Base-by-base conservation (phyloP, 2,329 filamentous ascomycete genomes). In the Fusarium virguliforme region DNA sequence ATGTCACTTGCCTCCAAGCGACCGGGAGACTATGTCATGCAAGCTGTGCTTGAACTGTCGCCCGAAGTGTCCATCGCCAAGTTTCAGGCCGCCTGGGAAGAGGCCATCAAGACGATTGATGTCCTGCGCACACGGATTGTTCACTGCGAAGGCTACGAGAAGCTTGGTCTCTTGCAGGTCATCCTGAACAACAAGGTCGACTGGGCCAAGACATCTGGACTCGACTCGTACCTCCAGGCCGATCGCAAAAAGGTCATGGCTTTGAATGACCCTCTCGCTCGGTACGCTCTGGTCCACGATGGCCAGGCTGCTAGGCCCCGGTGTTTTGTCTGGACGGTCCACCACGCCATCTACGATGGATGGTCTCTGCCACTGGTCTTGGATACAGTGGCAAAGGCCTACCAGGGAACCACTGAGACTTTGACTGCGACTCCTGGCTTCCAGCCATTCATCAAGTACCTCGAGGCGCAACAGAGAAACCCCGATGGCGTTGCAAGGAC, bases 11-110 rank as follows among this genome's bases (percentile, higher is more conserved):
- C 81, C 1, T 73, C 69, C n/a, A 78, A 78, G 40, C 73, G 79
- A 12, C 56, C 74, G 0, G 81, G 81, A 3, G 78, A 79, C 1
- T 85, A 85, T 43, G 75, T 83, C 10, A 77, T 78, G 4, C 75
- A 78, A 38, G 68, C 76, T 22, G 75, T 73, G 8, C 37, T 59
- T 5, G 37, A 64, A 3, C 64, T 78, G 12, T 64, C 71, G 13
- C 68, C 80, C 1, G 9, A n/a, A 2, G 3, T 37, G 35, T 12
- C 22, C 6, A 26, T 64, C 3, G 12, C 32, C 4, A 18, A 40
- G 4, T 66, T 74, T 7, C 43, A 48, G 1, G 26, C 28, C 0
- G 72, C 73, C 3, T 75, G 73, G 73, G 66, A 73, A 12, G 18
- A 37, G 4, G 59, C 63, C 3, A 32, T 43, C 4, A 7, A 60